Base-by-base conservation (phyloP, 2,329 filamentous ascomycete genomes). In the Aspergillus brunneoviolaceus region DNA sequence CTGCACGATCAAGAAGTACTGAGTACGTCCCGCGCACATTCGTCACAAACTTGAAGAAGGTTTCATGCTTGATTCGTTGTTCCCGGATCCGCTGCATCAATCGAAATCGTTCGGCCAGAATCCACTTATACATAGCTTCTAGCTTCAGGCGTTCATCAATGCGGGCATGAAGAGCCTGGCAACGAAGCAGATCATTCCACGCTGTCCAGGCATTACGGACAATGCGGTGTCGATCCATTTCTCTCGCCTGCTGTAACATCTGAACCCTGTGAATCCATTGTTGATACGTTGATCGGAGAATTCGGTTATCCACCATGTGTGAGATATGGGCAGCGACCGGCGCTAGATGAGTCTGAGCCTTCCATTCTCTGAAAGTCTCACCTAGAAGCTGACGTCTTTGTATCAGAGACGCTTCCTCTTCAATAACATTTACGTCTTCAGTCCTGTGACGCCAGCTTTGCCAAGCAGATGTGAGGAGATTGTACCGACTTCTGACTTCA, bases 131-230 rank as follows among this genome's bases (percentile, higher is more conserved):
- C 62, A 89, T 75, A 6, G 77, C 73, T 67, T 88, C 81, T 31
- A 83, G 73, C 48, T 84, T 75, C 47, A 87, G 64, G 3, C 86
- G 81, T 63, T 84, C 81, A 63, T 87, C 79, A 51, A 87, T 83
- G 14, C 80, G 81, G 21, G 79, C 75, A 52, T 73, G 75, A 2
- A 88, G 72, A 16, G 81, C 80, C 65, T 81, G 77, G 62, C 79
- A 81, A 19, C 86, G 84, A 16, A 87, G 76, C 16, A 76, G 76
- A 66, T 88, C 84, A 63, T 88, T 88, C 87, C 87, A 89, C 11
- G 77, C 75, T 1, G 81, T 86, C 77, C 84, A 86, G 3, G 83
- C 78, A 69, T 85, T 85, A 53, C 80, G 81, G 53, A 87, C 67
- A 29, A 87, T 70, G 50, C 85, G 81, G 64, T 77, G 70, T 11